Evolutionary conservation across 305 asterid species (phyloP), one percentile per base, ranked within the genome.

Genomic region (Solanum hybrid): DNA sequence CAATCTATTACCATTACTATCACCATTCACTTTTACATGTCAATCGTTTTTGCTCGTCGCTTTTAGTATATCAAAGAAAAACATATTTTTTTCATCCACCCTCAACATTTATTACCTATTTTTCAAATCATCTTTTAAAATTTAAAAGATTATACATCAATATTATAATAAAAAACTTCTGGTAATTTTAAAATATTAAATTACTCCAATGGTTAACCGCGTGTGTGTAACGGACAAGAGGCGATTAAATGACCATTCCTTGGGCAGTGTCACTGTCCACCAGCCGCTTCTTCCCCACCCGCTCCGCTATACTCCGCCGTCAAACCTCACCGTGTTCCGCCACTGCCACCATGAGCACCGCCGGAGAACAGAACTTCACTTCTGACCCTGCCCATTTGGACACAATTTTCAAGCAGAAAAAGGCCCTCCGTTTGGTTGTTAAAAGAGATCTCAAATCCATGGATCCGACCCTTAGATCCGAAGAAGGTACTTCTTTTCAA

Each of bases 381-480:
- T 90, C 92, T 7, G 88, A 82, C 26, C 6, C 93, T 24, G 27
- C 89, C 89, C 66, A 89, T 32, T 51, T 96, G 69, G 99, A 95
- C 80, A 35, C 92, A 91, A 76, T 93, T 24, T 85, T 93, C 89
- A 92, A 88, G 91, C 95, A 93, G 89, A 97, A 97, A 79, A 96
- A 94, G 91, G 87, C 87, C 71, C 93, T 97, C 42, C 97, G 98
- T 3, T 79, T 94, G 86, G 94, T 92, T 93, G 94, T 97, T 86
- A 94, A 91, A 71, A 96, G 94, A 82, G 96, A 95, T 12, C 98
- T 97, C 93, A 96, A 91, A 94, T 91, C 95, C 78, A 96, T 97
- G 99, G 98, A 94, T 90, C 92, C 96, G 72, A 78, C 56, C 10
- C 92, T 93, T 91, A 94, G 98, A 94, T 94, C 96, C 91, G 95